Evolutionary conservation across 306 rosid species (phyloP).

Genomic region (Inga laurina): DNA sequence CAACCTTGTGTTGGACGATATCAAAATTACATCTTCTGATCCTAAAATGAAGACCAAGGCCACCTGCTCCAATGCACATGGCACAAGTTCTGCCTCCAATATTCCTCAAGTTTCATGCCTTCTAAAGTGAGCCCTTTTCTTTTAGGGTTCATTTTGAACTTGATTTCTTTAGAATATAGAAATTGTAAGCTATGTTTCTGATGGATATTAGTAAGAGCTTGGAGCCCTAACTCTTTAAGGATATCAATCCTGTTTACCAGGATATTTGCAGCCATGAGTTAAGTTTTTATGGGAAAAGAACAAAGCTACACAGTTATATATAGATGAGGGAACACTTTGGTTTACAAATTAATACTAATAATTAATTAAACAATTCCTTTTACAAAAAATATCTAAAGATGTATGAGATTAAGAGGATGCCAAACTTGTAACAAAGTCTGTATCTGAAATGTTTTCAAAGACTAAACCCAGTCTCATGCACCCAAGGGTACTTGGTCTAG

Average conservation of each 20-base stretch:
- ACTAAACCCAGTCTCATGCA: background rate
- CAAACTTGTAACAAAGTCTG: background rate
- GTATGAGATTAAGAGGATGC: background rate
- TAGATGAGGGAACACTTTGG: background rate
- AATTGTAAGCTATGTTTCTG: background rate
- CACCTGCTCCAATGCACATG: slow-evolving; percentile 32
- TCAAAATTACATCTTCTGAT: slow-evolving; percentile 23
- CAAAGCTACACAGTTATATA: background rate
- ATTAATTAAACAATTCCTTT: background rate
- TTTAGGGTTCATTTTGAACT: background rate
- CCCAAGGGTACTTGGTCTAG: no score
- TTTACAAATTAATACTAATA: background rate
- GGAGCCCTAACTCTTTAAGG: background rate
- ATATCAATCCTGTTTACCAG: background rate
- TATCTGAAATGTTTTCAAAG: background rate
- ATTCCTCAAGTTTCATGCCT: slow-evolving; percentile 41
- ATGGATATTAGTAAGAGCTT: background rate
- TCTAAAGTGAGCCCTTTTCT: background rate
- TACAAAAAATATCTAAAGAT: background rate
- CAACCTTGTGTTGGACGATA: slow-evolving; percentile 15
- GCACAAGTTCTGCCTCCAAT: background rate
- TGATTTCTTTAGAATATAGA: background rate
- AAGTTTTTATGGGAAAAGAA: background rate
- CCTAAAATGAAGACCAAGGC: background rate
- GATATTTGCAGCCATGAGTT: no score